A percentile compares a stretch with the other conserved stretches of the same genome.
phyloP scores from a whole-genome alignment of 129 eudicot genomes.

The Artemisia annua region DNA sequence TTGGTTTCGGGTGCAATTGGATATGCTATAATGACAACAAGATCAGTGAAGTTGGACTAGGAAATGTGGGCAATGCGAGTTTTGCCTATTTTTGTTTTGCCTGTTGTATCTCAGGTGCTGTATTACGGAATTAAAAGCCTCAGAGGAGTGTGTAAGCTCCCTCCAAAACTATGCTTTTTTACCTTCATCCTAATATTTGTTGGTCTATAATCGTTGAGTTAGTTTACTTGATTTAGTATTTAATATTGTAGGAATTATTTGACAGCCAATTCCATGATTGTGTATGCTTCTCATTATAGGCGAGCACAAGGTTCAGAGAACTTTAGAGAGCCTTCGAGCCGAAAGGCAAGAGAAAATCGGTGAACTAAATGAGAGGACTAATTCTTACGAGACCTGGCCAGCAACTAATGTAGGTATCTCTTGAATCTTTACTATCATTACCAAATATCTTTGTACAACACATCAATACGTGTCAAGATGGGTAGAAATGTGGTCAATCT shows the following conservation, averaged over 20 bases:
- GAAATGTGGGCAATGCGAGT: slow-evolving; percentile 74
- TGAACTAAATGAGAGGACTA: no score
- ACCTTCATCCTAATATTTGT: not conserved
- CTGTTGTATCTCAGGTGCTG: slow-evolving; percentile 47
- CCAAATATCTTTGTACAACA: no score
- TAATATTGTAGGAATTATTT: not conserved
- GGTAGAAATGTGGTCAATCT: slow-evolving; percentile 24
- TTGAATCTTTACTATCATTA: no score
- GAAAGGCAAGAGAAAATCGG: slow-evolving; percentile 90
- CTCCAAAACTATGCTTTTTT: not conserved
- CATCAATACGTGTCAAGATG: no score
- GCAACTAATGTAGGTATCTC: no score
- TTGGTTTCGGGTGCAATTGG: no score
- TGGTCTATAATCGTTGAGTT: not conserved
- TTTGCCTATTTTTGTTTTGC: slow-evolving; percentile 84
- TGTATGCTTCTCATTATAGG: slow-evolving; percentile 38
- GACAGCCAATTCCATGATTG: not conserved
- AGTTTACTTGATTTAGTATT: not conserved
- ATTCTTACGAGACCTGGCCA: no score
- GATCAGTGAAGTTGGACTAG: slow-evolving; percentile 60
- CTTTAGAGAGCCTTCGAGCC: slow-evolving; percentile 81
- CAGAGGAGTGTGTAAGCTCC: slow-evolving; percentile 60
- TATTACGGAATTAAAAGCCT: slow-evolving; percentile 51
- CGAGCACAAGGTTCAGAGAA: slow-evolving; percentile 71
- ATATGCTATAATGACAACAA: slow-evolving; percentile 75